Percentiles rank a stretch among this genome's conserved stretches.
Evolutionary conservation across 2,329 filamentous ascomycete genomes (phyloP).

Genomic region (Periconia macrospinosa): DNA sequence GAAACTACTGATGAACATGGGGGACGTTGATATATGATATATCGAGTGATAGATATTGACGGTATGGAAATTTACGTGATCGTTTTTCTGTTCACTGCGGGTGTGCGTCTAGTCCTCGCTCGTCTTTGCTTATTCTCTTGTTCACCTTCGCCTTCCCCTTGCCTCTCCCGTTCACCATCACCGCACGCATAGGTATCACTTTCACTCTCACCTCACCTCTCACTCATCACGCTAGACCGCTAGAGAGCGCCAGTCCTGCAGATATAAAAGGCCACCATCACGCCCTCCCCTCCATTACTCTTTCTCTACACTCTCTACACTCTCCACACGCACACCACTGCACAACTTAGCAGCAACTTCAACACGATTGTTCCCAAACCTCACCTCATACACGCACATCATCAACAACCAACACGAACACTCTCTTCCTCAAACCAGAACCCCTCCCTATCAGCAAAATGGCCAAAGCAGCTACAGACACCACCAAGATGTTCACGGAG

Average conservation of each 20-base stretch:
- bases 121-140: neutral
- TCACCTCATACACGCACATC: neutral
- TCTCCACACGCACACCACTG: neutral
- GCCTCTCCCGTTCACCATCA: neutral
- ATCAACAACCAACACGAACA: neutral
- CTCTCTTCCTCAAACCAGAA: neutral
- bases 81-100: neutral
- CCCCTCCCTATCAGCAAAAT: constrained; percentile 14
- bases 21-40: constrained; percentile 10
- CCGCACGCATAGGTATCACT: neutral
- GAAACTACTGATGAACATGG: constrained; percentile 33
- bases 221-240: neutral
- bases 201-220: constrained; percentile 7
- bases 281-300: constrained; percentile 1
- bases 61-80: no score
- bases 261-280: constrained; percentile 4
- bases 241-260: neutral
- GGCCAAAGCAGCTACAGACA: constrained; percentile 4
- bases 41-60: no score
- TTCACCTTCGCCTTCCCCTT: neutral
- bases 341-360: neutral
- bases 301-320: constrained; percentile 7
- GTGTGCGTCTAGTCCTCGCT: neutral
- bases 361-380: neutral
- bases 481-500: constrained; percentile 16